Evolutionary conservation across 176 grass and related monocot species (phyloP).

Genomic region (Phoenix roebelenii): DNA sequence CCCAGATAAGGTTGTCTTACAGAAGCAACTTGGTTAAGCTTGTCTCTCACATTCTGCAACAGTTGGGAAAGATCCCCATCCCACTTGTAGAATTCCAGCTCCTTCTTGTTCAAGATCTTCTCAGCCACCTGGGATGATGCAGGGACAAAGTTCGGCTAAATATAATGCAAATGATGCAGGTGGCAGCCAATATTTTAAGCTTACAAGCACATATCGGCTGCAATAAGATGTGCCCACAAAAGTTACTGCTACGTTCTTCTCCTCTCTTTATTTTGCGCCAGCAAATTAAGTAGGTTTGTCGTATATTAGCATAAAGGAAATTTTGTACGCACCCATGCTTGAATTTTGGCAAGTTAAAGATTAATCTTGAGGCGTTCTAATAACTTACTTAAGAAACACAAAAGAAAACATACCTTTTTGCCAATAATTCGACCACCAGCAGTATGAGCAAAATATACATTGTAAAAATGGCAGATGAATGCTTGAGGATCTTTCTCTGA

Average conservation of each 20-base stretch:
- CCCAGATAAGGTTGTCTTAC: slow-evolving; percentile 22
- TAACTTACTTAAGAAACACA: too few relatives aligned
- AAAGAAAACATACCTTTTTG: slow-evolving; percentile 47
- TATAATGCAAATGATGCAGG: background rate
- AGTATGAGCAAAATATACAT: slow-evolving; percentile 86
- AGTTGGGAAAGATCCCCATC: slow-evolving; percentile 69
- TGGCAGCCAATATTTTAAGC: background rate
- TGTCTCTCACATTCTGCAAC: slow-evolving; percentile 69
- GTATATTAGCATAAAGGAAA: too few relatives aligned
- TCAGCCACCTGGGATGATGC: slow-evolving; percentile 47
- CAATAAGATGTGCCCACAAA: too few relatives aligned
- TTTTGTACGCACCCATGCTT: too few relatives aligned
- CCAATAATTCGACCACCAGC: slow-evolving; percentile 94
- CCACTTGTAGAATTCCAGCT: slow-evolving; percentile 98
- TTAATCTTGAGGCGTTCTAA: too few relatives aligned
- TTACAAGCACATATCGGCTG: too few relatives aligned
- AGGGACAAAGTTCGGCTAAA: background rate
- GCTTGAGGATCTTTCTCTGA: slow-evolving; percentile 84
- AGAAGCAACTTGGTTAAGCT: slow-evolving; percentile 65
- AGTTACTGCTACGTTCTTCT: too few relatives aligned
- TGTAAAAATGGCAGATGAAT: slow-evolving; percentile 97
- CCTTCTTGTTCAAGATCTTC: slow-evolving; percentile 87
- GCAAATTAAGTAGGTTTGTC: too few relatives aligned
- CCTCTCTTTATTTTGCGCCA: too few relatives aligned
- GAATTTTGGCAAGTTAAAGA: too few relatives aligned